Conservation (phyloP, 2,329 filamentous ascomycete species). For the Amphichorda felina region DNA sequence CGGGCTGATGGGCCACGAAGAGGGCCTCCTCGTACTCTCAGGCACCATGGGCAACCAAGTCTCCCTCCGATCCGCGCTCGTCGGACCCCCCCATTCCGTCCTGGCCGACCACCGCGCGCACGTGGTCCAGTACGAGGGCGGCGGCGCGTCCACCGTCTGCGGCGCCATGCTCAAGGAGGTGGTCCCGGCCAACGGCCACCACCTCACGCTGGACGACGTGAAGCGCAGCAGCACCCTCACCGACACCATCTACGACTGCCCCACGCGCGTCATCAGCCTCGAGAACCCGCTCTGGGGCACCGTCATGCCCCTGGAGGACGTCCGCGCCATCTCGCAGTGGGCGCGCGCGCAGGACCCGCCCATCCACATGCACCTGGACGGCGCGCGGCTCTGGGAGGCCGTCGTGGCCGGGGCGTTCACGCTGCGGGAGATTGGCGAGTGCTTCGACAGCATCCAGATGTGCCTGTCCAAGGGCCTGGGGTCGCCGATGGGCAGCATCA, state of each 20-base stretch:
- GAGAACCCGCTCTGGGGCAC: slow-evolving; percentile 79
- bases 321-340: slow-evolving; percentile 57
- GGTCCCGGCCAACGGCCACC: slow-evolving; percentile 55
- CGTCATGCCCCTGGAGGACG: slow-evolving; percentile 65
- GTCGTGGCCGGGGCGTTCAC: slow-evolving; percentile 57
- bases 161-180: slow-evolving; percentile 60
- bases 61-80: slow-evolving; percentile 64
- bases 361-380: slow-evolving; percentile 69
- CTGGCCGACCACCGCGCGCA: slow-evolving; percentile 72
- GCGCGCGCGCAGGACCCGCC: slow-evolving; percentile 46
- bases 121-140: slow-evolving; percentile 59
- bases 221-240: slow-evolving; percentile 51
- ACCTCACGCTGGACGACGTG: slow-evolving; percentile 72
- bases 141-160: too few relatives aligned
- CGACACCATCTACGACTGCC: slow-evolving; percentile 66
- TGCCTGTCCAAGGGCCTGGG: slow-evolving; percentile 79
- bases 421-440: slow-evolving; percentile 52
- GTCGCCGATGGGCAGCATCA: slow-evolving; percentile 66
- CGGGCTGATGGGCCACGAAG: slow-evolving; percentile 61
- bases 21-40: slow-evolving; percentile 69
- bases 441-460: slow-evolving; percentile 64
- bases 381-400: slow-evolving; percentile 73
- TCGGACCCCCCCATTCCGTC: slow-evolving; percentile 68
- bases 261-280: slow-evolving; percentile 69
- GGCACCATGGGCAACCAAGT: slow-evolving; percentile 95